Conservation (phyloP, 176 grass and related monocot species). For the Dactylis glomerata region DNA sequence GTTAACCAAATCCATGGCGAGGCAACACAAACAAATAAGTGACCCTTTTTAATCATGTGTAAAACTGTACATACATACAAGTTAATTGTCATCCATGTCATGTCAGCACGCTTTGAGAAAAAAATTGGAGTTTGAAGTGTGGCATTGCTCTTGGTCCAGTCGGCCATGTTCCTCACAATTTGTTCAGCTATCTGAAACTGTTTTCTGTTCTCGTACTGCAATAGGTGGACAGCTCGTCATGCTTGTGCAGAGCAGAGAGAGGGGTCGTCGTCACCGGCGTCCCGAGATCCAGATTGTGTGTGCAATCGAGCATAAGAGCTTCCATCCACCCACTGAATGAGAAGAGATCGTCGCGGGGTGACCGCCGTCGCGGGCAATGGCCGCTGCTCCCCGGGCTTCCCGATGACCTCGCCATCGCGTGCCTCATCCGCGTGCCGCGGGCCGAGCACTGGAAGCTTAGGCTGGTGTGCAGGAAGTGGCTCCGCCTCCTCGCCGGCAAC, state of each 20-base stretch:
- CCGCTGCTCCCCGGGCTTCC: conserved; percentile 71
- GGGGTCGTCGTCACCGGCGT: conserved; percentile 15
- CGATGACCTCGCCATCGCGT: conserved; percentile 71
- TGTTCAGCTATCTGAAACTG: not conserved
- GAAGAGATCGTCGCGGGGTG: conserved; percentile 17
- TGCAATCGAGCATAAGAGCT: conserved; percentile 49
- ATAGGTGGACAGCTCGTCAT: conserved; percentile 69
- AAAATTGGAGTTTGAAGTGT: not conserved
- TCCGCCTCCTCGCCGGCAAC: conserved; percentile 68
- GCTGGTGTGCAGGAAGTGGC: conserved; percentile 69
- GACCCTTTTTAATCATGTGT: no score
- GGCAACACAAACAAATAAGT: no score
- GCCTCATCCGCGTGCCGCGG: conserved; percentile 64
- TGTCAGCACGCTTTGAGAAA: not conserved
- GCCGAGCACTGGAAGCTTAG: conserved; percentile 57
- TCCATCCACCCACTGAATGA: conserved; percentile 73
- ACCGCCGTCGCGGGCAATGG: conserved; percentile 20
- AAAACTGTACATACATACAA: no score
- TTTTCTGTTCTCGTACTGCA: conserved; percentile 10
- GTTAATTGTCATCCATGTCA: not conserved
- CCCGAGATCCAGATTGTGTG: conserved; percentile 41
- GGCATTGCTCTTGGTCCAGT: not conserved
- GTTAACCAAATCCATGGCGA: no score
- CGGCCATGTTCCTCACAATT: not conserved
- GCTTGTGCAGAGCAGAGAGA: conserved; percentile 67